These are phyloP conservation scores for Hanseniaspora singularis DNA, from an alignment of 805 yeast genomes.

Conservation along the genomic window DNA sequence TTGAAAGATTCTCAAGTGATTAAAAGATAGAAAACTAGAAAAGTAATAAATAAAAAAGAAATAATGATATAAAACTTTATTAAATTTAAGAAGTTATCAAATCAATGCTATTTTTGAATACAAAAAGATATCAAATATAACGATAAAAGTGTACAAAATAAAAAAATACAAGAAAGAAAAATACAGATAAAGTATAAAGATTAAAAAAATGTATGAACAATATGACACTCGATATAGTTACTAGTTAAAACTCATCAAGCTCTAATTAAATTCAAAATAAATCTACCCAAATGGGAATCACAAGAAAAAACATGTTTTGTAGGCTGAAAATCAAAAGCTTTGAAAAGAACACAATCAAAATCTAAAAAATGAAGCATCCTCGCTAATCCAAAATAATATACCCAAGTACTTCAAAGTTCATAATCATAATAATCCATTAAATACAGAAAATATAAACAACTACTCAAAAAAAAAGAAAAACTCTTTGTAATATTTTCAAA, in stretches of 20 bases:
- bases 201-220: constrained; percentile 15
- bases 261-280: constrained; percentile 14
- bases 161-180: background rate
- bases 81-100: no score
- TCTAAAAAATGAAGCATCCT: background rate
- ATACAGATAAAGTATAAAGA: background rate
- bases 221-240: constrained; percentile 16
- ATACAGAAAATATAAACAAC: background rate
- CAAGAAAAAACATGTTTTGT: constrained; percentile 13
- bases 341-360: background rate
- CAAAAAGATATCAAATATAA: no score
- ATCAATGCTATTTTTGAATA: no score
- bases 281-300: constrained; percentile 17
- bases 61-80: no score
- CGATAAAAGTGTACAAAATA: no score
- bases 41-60: no score
- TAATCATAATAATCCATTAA: background rate
- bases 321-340: background rate
- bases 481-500: constrained; percentile 1
- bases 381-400: no score
- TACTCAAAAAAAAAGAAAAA: background rate
- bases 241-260: constrained; percentile 14
- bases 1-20: no score
- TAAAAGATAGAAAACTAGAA: no score
- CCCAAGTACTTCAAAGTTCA: background rate